Evolutionary conservation across 257 asterid species (phyloP).

Genomic region (Scutellaria barbata): DNA sequence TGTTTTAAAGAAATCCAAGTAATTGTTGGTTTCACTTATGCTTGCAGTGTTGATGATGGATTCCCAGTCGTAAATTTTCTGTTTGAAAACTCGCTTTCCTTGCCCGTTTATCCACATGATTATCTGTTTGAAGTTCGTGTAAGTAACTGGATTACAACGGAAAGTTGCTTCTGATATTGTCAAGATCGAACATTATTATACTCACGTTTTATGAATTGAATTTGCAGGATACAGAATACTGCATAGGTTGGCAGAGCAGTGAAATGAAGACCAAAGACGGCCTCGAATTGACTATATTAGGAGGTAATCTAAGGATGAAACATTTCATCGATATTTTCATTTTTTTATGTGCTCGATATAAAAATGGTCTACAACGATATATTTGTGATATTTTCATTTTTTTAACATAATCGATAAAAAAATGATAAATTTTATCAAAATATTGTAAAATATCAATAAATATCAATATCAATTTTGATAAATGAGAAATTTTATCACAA

Average conservation of each 20-base stretch:
- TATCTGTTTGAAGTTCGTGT: slow-evolving; percentile 64
- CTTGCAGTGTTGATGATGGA: slow-evolving; percentile 65
- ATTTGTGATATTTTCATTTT: too few relatives aligned
- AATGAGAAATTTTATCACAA: too few relatives aligned
- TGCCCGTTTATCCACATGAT: slow-evolving; percentile 64
- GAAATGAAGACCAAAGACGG: slow-evolving; percentile 60
- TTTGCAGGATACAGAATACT: slow-evolving; percentile 71
- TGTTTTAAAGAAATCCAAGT: not conserved
- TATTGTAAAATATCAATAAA: too few relatives aligned
- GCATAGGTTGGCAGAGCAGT: slow-evolving; percentile 82
- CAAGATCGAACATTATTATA: not conserved
- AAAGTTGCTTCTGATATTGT: not conserved
- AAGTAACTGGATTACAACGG: slow-evolving; percentile 42
- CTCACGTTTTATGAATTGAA: slow-evolving; percentile 4
- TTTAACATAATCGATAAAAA: too few relatives aligned
- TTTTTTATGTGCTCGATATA: too few relatives aligned
- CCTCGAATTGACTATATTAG: slow-evolving; percentile 63
- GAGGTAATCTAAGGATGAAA: too few relatives aligned
- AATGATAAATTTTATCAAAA: too few relatives aligned
- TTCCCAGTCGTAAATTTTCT: slow-evolving; percentile 65
- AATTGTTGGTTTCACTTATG: slow-evolving; percentile 29
- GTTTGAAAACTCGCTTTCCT: slow-evolving; percentile 48
- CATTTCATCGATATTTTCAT: too few relatives aligned
- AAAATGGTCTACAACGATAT: too few relatives aligned
- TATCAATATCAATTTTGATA: too few relatives aligned